Evolutionary conservation across 1,284 basidiomycete species (phyloP).

Genomic region (Dichomitus squalens): DNA sequence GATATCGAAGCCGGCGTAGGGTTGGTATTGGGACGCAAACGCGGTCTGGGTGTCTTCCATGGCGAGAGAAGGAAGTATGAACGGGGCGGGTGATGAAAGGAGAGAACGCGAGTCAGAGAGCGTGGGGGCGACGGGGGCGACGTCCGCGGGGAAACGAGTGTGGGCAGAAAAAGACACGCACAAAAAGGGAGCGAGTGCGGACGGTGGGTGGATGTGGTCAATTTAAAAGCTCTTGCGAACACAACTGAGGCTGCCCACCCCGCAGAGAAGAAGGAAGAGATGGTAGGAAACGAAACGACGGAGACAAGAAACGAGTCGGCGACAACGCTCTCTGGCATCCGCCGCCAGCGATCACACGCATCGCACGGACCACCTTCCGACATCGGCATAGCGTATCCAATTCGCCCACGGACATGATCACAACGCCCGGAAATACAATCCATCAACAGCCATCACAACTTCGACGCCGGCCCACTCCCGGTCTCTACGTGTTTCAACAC

Average conservation of each 20-base stretch:
- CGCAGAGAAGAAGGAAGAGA: conserved; percentile 33
- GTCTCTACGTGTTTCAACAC: conserved; percentile 40
- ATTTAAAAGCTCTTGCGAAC: conserved; percentile 43
- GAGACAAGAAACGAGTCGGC: conserved; percentile 11
- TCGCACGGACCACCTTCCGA: conserved; percentile 25
- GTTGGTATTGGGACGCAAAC: conserved; percentile 66
- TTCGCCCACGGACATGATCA: background rate
- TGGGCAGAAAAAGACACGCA: conserved; percentile 54
- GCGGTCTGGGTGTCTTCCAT: conserved; percentile 78
- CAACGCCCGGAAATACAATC: conserved; percentile 4
- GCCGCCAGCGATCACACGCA: conserved; percentile 24
- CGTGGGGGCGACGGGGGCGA: conserved; percentile 33
- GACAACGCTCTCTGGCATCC: background rate
- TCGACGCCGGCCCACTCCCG: background rate
- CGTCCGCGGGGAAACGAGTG: conserved; percentile 37
- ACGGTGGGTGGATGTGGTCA: conserved; percentile 38
- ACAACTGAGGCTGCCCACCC: conserved; percentile 35
- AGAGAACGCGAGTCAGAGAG: conserved; percentile 37
- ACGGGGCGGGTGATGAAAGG: conserved; percentile 41
- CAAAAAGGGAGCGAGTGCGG: conserved; percentile 42
- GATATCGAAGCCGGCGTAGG: conserved; percentile 69
- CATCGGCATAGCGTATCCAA: conserved; percentile 9
- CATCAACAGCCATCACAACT: conserved; percentile 8
- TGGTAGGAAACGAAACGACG: conserved; percentile 25
- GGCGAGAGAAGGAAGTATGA: conserved; percentile 32